Evolutionary conservation across 441 rosid genomes (phyloP).

Genomic region (Erodium trifolium): DNA sequence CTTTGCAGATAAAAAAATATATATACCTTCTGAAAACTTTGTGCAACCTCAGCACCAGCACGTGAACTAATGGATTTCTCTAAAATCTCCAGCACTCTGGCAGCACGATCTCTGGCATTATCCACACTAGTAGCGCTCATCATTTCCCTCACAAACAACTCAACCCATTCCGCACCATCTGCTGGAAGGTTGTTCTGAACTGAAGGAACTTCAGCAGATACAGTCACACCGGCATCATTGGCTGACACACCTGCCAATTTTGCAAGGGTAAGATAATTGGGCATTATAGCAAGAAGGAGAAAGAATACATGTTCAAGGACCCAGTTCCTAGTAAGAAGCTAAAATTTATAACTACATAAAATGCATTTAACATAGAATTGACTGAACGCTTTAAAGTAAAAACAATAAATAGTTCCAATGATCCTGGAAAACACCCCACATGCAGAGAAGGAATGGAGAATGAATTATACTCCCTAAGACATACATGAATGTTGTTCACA

Average conservation of each 20-base stretch:
- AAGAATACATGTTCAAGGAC: too few relatives aligned
- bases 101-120: slow-evolving; percentile 64
- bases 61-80: slow-evolving; percentile 41
- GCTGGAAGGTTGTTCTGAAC: slow-evolving; percentile 31
- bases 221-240: not conserved
- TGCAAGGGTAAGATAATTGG: too few relatives aligned
- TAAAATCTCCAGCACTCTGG: slow-evolving; percentile 43
- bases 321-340: too few relatives aligned
- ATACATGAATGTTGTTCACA: not conserved
- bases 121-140: slow-evolving; percentile 45
- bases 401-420: too few relatives aligned
- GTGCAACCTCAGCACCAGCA: slow-evolving; percentile 31
- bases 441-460: too few relatives aligned
- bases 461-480: too few relatives aligned
- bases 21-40: slow-evolving; percentile 39
- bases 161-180: slow-evolving; percentile 75
- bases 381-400: too few relatives aligned
- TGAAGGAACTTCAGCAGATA: slow-evolving; percentile 14
- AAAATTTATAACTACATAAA: too few relatives aligned
- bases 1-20: not conserved
- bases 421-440: too few relatives aligned
- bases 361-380: too few relatives aligned
- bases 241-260: too few relatives aligned
- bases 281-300: too few relatives aligned
- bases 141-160: slow-evolving; percentile 63